Base-by-base conservation (phyloP, 73 alveolate genomes). In the Paraurostyla sp. region DNA sequence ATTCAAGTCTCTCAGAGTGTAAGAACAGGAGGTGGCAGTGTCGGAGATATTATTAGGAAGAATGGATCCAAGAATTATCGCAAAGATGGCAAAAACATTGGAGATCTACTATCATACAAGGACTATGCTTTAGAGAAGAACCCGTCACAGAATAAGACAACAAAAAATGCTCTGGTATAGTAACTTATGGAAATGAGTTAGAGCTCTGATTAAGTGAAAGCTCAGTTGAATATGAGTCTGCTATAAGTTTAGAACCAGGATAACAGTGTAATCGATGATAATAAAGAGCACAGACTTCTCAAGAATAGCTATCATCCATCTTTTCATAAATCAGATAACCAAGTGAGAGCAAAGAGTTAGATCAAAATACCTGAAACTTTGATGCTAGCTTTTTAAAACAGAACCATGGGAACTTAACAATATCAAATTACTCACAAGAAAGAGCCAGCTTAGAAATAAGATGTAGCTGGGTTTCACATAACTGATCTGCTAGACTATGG, bases 51-150 rank as follows among this genome's bases (percentile, higher is more conserved):
- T 7, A 54, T 65, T 35, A 65, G 25, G 9, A 65, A 7, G 20
- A 4, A 6, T 16, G 7, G 41, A 38, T 38, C 49, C 2, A 65
- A 65, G 35, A 56, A 16, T 22, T 65, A 38, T 38, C 43, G 93
- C 23, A 85, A 85, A 46, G 93, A 85, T 58, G 93, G 88, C 3
- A 85, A 85, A 36, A 46, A 69, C 60, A 85, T 85, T 0, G 83
- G 87, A 0, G 93, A 85, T 59, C 81, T 85, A 0, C 82, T 85
- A 40, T 13, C 36, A 36, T 85, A 85, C 45, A 62, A 85, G 27
- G 93, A 85, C 82, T 85, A 85, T 58, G 57, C 73, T 20, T 18
- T 43, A 30, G 83, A 68, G 69, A 71, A 41, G 0, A 27, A 54
- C 0, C 50, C 9, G 7, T 6, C 25, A 45, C n/a, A 35, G 16